A percentile compares a stretch with the other conserved stretches of the same genome.
phyloP scores from a whole-genome alignment of 495 filamentous ascomycete species.

The Rhizodiscina lignyota region DNA sequence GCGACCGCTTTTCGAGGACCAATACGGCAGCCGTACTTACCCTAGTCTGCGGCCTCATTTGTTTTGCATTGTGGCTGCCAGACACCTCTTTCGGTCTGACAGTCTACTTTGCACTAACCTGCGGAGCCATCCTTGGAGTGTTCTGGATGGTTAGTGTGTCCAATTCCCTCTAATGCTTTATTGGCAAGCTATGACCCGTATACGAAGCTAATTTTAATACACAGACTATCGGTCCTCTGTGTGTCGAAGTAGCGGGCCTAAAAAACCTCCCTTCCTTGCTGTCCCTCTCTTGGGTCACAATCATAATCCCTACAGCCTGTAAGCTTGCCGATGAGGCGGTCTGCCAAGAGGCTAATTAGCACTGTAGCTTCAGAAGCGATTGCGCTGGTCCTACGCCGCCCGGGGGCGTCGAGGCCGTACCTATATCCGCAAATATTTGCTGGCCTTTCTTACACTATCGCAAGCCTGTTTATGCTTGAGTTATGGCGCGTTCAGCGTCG shows the following conservation, averaged over 20 bases:
- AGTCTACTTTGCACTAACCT: slow-evolving; percentile 5
- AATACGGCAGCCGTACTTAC: slow-evolving; percentile 5
- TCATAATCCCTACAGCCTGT: slow-evolving; percentile 6
- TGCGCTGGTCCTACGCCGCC: not conserved
- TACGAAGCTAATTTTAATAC: not conserved
- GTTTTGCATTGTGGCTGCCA: slow-evolving; percentile 8
- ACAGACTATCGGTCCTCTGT: slow-evolving; percentile 12
- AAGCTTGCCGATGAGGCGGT: not conserved
- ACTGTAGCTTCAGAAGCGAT: not conserved
- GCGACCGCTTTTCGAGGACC: slow-evolving; percentile 6
- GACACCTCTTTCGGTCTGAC: slow-evolving; percentile 4
- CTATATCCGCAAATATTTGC: not conserved
- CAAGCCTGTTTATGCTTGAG: not conserved
- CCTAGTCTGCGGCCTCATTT: slow-evolving; percentile 1
- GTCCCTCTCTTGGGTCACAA: slow-evolving; percentile 5
- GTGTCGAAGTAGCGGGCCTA: slow-evolving; percentile 10
- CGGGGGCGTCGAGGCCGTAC: not conserved
- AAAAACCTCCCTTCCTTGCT: slow-evolving; percentile 8
- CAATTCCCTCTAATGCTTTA: not conserved
- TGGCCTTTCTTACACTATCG: not conserved
- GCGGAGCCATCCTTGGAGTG: slow-evolving; percentile 8
- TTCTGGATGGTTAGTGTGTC: slow-evolving; percentile 15
- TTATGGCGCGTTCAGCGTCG: too few relatives aligned
- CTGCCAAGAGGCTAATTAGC: not conserved
- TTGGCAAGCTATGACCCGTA: too few relatives aligned